A percentile compares a stretch with the other conserved stretches of the same genome.
Evolutionary conservation across 768 basidiomycete genomes (phyloP).

Genomic region (Phanerodontia chrysosporium): DNA sequence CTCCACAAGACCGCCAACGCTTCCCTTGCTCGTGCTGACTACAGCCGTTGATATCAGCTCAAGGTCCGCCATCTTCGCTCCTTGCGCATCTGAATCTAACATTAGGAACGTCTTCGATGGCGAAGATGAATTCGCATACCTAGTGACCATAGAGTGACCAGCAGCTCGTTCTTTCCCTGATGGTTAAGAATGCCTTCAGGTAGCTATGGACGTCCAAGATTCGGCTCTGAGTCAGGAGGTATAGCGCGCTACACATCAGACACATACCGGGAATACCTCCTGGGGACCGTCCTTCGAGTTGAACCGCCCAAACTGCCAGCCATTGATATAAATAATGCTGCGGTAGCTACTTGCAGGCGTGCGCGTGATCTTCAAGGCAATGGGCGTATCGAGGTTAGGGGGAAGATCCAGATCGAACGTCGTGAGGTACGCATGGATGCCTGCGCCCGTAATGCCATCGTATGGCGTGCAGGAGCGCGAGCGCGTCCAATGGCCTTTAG

Average conservation of each 20-base stretch:
- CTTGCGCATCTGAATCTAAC: conserved; percentile 11
- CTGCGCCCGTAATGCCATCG: conserved; percentile 15
- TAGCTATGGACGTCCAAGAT: too few relatives aligned
- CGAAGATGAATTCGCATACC: conserved; percentile 7
- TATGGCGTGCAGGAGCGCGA: conserved; percentile 14
- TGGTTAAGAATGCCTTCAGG: conserved; percentile 27
- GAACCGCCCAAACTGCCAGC: conserved; percentile 28
- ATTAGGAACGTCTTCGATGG: background rate
- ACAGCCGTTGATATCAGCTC: conserved; percentile 16
- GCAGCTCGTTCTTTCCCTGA: conserved; percentile 21
- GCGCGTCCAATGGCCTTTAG: background rate
- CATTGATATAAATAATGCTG: conserved; percentile 24
- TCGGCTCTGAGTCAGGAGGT: background rate
- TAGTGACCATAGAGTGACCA: conserved; percentile 23
- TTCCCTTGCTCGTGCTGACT: conserved; percentile 15
- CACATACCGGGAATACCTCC: conserved; percentile 15
- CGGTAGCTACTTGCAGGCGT: conserved; percentile 21
- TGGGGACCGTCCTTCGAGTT: conserved; percentile 17
- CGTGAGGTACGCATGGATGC: conserved; percentile 25
- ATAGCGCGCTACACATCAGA: background rate
- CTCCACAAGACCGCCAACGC: background rate
- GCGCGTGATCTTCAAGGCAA: conserved; percentile 20
- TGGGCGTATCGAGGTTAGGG: conserved; percentile 18
- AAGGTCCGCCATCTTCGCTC: conserved; percentile 18
- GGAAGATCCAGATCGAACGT: conserved; percentile 26